A percentile compares a stretch with the other conserved stretches of the same genome.
Evolutionary conservation across 495 filamentous ascomycete genomes (phyloP).

Genomic region (Trichocladium antarcticum): DNA sequence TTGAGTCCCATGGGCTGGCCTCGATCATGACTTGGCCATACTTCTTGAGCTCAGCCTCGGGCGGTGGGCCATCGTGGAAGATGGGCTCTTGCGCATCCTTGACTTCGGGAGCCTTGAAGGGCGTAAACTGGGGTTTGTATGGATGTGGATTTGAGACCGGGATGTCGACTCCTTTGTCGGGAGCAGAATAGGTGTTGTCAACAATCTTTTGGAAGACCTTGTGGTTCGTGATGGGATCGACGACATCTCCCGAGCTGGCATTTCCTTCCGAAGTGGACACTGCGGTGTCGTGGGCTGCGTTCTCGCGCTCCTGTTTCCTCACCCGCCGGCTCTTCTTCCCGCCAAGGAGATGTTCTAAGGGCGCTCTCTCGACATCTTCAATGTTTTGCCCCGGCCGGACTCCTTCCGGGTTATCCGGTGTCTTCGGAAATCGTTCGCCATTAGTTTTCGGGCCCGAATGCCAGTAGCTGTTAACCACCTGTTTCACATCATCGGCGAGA

Average conservation of each 20-base stretch:
- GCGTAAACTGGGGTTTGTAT: slow-evolving; percentile 31
- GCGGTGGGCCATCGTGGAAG: slow-evolving; percentile 28
- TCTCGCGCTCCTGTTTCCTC: background rate
- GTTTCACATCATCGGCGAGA: slow-evolving; percentile 25
- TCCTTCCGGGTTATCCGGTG: slow-evolving; percentile 23
- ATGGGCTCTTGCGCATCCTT: slow-evolving; percentile 15
- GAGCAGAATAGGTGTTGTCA: background rate
- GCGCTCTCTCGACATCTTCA: slow-evolving; percentile 28
- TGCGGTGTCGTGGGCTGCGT: background rate
- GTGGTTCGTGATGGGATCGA: slow-evolving; percentile 55
- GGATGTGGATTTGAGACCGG: slow-evolving; percentile 28
- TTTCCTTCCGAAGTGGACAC: background rate
- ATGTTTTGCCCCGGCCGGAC: slow-evolving; percentile 28
- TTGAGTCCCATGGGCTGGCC: slow-evolving; percentile 12
- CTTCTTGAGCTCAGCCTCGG: slow-evolving; percentile 29
- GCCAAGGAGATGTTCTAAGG: slow-evolving; percentile 26
- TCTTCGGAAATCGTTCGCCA: slow-evolving; percentile 4
- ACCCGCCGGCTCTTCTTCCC: background rate
- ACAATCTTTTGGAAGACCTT: slow-evolving; percentile 31
- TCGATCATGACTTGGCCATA: slow-evolving; percentile 28
- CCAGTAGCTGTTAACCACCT: slow-evolving; percentile 30
- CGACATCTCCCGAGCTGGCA: slow-evolving; percentile 31
- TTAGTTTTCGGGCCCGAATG: too few species aligned
- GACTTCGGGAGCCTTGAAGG: slow-evolving; percentile 13
- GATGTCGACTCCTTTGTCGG: slow-evolving; percentile 17